These are phyloP conservation scores for Baeospora myosura DNA, from an alignment of 1,284 basidiomycete species.

Conservation along the genomic window DNA sequence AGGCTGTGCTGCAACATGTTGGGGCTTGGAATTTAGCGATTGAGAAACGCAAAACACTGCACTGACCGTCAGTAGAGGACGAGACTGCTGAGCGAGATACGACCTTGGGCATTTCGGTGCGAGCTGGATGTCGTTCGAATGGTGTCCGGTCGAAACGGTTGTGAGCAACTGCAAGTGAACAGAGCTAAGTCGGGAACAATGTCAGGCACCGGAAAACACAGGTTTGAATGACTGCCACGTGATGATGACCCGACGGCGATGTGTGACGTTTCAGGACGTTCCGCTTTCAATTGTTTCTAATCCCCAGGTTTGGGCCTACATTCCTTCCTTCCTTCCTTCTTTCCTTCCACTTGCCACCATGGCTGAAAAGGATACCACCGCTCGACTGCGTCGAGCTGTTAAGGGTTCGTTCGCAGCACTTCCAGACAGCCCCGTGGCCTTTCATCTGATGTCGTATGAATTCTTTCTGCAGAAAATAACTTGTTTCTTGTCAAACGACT, in stretches of 20 bases:
- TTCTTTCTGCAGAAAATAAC: conserved; percentile 68
- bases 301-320: conserved; percentile 14
- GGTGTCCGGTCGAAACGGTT: too few species aligned
- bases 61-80: conserved; percentile 69
- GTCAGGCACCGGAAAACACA: neutral
- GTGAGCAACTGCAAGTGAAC: too few species aligned
- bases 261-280: too few species aligned
- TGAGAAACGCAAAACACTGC: conserved; percentile 8
- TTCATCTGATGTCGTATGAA: conserved; percentile 15
- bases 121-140: too few species aligned
- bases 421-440: neutral
- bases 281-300: conserved; percentile 1
- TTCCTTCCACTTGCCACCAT: conserved; percentile 32
- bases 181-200: neutral
- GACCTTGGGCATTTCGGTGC: conserved; percentile 65
- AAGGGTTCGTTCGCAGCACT: conserved; percentile 44
- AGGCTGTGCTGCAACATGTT: conserved; percentile 48
- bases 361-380: conserved; percentile 75
- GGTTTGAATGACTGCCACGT: conserved; percentile 3
- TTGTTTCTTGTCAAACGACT: conserved; percentile 82
- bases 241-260: neutral
- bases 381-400: conserved; percentile 69
- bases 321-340: conserved; percentile 20
- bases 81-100: conserved; percentile 76
- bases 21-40: conserved; percentile 12